Conservation (phyloP, 2,329 filamentous ascomycete genomes). For the Domatiomyces globalis region DNA sequence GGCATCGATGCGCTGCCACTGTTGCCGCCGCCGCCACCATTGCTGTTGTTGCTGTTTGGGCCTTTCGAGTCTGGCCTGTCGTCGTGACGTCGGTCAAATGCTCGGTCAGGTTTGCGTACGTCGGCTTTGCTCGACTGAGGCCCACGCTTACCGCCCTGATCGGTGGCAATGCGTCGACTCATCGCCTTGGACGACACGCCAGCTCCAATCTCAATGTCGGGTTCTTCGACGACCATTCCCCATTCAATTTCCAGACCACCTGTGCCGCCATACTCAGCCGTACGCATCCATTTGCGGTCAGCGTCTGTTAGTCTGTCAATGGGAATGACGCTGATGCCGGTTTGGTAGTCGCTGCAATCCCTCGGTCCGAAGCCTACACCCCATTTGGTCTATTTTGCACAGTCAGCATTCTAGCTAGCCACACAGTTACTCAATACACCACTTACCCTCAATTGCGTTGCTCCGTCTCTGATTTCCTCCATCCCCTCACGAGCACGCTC, state of each 20-base stretch:
- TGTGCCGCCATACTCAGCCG: constrained; percentile 82
- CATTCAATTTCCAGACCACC: constrained; percentile 67
- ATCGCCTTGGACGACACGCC: constrained; percentile 82
- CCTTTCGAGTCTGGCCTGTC: constrained; percentile 11
- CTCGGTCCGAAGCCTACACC: constrained; percentile 93
- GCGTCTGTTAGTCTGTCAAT: constrained; percentile 88
- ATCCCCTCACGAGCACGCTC: constrained; percentile 73
- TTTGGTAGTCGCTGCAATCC: constrained; percentile 92
- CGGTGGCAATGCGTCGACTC: constrained; percentile 38
- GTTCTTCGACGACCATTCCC: constrained; percentile 86
- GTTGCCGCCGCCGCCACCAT: background rate
- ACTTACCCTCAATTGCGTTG: constrained; percentile 58
- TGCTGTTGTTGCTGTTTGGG: constrained; percentile 20
- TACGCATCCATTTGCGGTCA: constrained; percentile 93
- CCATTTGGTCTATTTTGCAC: constrained; percentile 64
- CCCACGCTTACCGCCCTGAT: constrained; percentile 36
- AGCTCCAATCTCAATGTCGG: constrained; percentile 95
- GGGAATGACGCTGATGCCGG: constrained; percentile 82
- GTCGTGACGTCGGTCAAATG: constrained; percentile 23
- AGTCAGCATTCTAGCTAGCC: constrained; percentile 17
- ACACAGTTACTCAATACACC: constrained; percentile 1
- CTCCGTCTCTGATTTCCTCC: constrained; percentile 60
- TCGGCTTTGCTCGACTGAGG: constrained; percentile 31
- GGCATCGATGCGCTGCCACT: constrained; percentile 24
- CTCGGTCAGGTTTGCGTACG: constrained; percentile 21